Percentiles rank a stretch among this genome's conserved stretches.
phyloP scores from a whole-genome alignment of 495 filamentous ascomycete genomes.

The Clavariopsis aquatica region DNA sequence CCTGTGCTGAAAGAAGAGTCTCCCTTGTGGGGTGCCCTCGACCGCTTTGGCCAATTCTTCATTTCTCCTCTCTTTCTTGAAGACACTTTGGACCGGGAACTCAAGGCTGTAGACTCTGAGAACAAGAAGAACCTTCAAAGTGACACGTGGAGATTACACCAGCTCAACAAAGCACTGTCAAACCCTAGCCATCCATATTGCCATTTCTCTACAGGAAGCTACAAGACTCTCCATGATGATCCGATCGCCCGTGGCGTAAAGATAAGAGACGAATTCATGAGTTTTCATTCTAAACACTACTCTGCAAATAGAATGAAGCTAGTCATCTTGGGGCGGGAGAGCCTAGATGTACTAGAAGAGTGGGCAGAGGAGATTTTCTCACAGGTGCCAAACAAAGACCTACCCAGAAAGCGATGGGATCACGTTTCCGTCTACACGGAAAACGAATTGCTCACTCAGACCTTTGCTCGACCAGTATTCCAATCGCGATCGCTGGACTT shows the following conservation, averaged over 20 bases:
- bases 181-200: constrained; percentile 91
- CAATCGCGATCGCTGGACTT: constrained; percentile 83
- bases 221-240: constrained; percentile 81
- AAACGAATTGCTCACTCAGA: constrained; percentile 71
- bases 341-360: constrained; percentile 80
- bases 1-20: constrained; percentile 48
- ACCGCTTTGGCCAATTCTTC: constrained; percentile 98
- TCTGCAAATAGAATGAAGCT: constrained; percentile 97
- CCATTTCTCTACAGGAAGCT: constrained; percentile 93
- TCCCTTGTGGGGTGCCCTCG: constrained; percentile 84
- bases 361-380: constrained; percentile 91
- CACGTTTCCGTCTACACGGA: constrained; percentile 66
- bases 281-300: constrained; percentile 87
- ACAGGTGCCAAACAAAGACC: constrained; percentile 78
- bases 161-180: constrained; percentile 86
- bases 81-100: constrained; percentile 86
- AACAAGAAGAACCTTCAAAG: constrained; percentile 99
- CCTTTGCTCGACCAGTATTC: constrained; percentile 97
- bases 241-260: constrained; percentile 82
- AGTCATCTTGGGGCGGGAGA: constrained; percentile 83
- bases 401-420: constrained; percentile 81
- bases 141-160: constrained; percentile 88
- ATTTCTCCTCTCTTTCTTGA: constrained; percentile 86
- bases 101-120: constrained; percentile 93
- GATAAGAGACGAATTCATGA: constrained; percentile 90